Percentiles rank a stretch among this genome's conserved stretches.
Evolutionary conservation across 441 rosid genomes (phyloP).

Genomic region (Syzygium syzygioides): DNA sequence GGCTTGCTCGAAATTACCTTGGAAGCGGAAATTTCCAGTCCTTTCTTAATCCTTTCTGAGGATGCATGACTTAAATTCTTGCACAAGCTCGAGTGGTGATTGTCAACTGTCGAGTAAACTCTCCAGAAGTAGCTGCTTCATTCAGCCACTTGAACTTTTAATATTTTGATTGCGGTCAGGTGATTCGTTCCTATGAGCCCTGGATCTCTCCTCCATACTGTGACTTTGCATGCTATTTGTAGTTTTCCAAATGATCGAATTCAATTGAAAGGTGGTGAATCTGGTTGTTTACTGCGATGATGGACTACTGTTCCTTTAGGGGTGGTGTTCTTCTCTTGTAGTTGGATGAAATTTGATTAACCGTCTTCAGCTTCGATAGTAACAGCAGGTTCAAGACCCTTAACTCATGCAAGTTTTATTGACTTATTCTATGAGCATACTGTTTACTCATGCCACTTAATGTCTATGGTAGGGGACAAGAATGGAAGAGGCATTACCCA

Average conservation of each 20-base stretch:
- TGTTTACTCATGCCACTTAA: neutral
- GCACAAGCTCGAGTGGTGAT: neutral
- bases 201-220: neutral
- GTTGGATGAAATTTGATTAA: neutral
- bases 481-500: neutral
- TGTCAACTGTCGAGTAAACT: neutral
- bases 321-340: neutral
- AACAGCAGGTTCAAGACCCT: neutral
- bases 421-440: neutral
- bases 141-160: neutral
- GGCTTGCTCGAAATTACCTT: neutral
- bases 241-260: neutral
- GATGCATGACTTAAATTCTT: neutral
- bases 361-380: neutral
- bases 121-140: neutral
- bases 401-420: neutral
- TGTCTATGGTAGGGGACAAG: neutral
- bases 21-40: neutral
- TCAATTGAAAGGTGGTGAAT: neutral
- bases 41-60: neutral
- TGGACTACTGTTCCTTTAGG: neutral
- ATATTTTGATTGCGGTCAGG: neutral
- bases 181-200: neutral
- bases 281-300: neutral
- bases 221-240: neutral